Evolutionary conservation across 192 early-diverging fungal species (phyloP).

Genomic region (Coemansia asiatica): DNA sequence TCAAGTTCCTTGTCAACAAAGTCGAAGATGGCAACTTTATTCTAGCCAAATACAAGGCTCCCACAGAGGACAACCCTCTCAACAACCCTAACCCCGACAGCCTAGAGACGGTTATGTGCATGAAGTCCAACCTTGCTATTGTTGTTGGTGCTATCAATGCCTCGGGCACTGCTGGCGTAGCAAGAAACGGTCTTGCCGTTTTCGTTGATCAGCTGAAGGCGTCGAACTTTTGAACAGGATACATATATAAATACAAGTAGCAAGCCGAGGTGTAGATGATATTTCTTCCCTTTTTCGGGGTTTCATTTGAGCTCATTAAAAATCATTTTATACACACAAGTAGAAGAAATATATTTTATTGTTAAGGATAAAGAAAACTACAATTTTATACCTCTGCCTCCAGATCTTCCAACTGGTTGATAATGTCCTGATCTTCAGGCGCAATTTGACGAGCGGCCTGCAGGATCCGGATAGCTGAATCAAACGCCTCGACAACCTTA

Average conservation of each 20-base stretch:
- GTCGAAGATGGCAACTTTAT: conserved; percentile 63
- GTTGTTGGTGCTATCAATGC: conserved; percentile 73
- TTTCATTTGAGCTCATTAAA: too few relatives aligned
- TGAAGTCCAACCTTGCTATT: conserved; percentile 79
- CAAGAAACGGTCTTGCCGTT: conserved; percentile 69
- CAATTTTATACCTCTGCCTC: conserved; percentile 4
- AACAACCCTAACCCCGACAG: neutral
- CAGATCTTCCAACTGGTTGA: conserved; percentile 52
- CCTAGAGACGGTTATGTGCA: conserved; percentile 56
- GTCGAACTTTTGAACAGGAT: too few relatives aligned
- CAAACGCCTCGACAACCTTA: conserved; percentile 53
- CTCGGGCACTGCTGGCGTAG: conserved; percentile 63
- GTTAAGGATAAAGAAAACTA: too few relatives aligned
- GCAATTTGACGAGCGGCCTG: conserved; percentile 44
- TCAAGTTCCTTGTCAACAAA: conserved; percentile 74
- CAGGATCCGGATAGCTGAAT: conserved; percentile 53
- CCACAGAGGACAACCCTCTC: conserved; percentile 7
- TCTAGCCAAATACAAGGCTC: conserved; percentile 69
- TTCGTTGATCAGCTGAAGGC: neutral
- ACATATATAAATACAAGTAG: too few relatives aligned
- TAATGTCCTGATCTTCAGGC: conserved; percentile 48
- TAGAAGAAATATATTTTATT: too few relatives aligned
- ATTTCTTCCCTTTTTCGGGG: too few relatives aligned
- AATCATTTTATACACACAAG: too few relatives aligned
- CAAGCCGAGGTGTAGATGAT: too few relatives aligned